phyloP scores from a whole-genome alignment of 495 filamentous ascomycete species.

The Penicillium alfredii region DNA sequence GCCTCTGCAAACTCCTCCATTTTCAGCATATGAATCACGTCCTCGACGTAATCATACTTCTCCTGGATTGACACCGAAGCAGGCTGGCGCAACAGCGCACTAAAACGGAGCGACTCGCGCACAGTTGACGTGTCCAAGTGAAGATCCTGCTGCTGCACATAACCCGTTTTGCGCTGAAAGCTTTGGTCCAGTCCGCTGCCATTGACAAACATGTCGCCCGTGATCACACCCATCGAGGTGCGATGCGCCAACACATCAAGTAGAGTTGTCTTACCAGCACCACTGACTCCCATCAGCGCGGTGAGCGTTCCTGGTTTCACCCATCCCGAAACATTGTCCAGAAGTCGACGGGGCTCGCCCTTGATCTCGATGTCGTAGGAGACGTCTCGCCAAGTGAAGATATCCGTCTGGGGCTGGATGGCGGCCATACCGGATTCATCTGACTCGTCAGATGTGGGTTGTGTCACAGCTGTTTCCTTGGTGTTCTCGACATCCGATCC shows the following conservation, averaged over 20 bases:
- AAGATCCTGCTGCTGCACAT: conserved; percentile 90
- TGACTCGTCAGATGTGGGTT: conserved; percentile 17
- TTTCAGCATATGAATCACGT: conserved; percentile 43
- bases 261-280: conserved; percentile 62
- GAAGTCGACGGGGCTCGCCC: conserved; percentile 48
- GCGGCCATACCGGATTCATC: conserved; percentile 33
- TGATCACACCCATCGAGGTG: conserved; percentile 43
- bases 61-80: conserved; percentile 32
- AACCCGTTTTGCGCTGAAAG: conserved; percentile 89
- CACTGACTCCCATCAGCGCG: conserved; percentile 57
- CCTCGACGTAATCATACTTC: conserved; percentile 45
- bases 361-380: conserved; percentile 63
- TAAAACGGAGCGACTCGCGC: conserved; percentile 74
- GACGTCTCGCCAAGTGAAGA: conserved; percentile 72
- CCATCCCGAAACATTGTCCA: conserved; percentile 62
- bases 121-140: conserved; percentile 83
- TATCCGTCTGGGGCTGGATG: conserved; percentile 43
- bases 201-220: conserved; percentile 49
- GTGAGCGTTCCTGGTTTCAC: conserved; percentile 66
- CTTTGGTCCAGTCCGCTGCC: conserved; percentile 53
- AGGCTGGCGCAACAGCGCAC: conserved; percentile 78
- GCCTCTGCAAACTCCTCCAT: conserved; percentile 42
- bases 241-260: conserved; percentile 55
- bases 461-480: conserved; percentile 13
- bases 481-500: conserved; percentile 38